These are phyloP conservation scores for Trichoderma sp. DNA, from an alignment of 2,329 filamentous ascomycete species.

Conservation along the genomic window DNA sequence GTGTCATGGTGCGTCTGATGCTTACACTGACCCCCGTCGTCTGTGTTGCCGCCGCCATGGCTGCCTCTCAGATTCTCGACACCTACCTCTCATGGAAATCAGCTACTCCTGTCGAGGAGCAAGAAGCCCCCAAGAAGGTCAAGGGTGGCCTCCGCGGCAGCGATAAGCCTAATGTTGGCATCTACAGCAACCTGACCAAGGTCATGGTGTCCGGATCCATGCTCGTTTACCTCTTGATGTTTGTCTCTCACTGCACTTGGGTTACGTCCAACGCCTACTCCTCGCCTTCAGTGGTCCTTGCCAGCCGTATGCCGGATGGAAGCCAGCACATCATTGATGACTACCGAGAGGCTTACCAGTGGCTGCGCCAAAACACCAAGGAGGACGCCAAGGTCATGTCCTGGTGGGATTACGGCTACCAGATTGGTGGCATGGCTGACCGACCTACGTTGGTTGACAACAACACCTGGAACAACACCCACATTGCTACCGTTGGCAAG, in stretches of 20 bases:
- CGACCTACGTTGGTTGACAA: slow-evolving; percentile 96
- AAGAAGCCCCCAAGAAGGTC: slow-evolving; percentile 56
- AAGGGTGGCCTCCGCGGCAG: slow-evolving; percentile 65
- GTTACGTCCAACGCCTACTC: slow-evolving; percentile 99
- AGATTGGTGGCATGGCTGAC: slow-evolving; percentile 99
- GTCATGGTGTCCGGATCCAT: slow-evolving; percentile 69
- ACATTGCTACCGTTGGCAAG: slow-evolving; percentile 98
- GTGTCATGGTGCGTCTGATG: slow-evolving; percentile 99
- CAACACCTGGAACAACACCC: slow-evolving; percentile 99
- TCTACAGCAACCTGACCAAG: slow-evolving; percentile 81
- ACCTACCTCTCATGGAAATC: slow-evolving; percentile 70
- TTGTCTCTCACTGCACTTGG: slow-evolving; percentile 98
- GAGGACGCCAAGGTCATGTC: slow-evolving; percentile 98
- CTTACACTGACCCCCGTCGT: slow-evolving; percentile 94
- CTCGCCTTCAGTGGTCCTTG: slow-evolving; percentile 93
- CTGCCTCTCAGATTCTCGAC: slow-evolving; percentile 83
- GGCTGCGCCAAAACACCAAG: slow-evolving; percentile 95
- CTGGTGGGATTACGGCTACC: slow-evolving; percentile 99
- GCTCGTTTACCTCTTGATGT: slow-evolving; percentile 80
- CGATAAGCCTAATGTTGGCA: slow-evolving; percentile 72
- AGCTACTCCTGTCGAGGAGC: slow-evolving; percentile 52
- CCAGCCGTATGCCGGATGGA: slow-evolving; percentile 87
- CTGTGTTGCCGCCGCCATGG: slow-evolving; percentile 88
- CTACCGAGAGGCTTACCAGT: slow-evolving; percentile 98
- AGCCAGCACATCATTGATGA: slow-evolving; percentile 99